Conservation (phyloP, 371 early-diverging fungal genomes). For the Mortierella sp. region DNA sequence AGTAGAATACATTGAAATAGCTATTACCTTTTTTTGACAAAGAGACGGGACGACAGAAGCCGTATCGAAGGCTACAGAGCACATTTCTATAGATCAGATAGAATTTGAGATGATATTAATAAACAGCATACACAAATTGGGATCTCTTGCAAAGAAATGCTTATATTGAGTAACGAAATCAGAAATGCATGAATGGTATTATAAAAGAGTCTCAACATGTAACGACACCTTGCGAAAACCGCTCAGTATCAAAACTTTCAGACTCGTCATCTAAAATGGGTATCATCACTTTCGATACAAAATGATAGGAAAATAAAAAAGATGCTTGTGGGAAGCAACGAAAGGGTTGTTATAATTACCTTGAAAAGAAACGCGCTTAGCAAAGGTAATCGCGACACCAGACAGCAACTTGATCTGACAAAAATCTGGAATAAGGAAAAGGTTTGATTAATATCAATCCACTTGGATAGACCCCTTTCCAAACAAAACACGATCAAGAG, state of each 20-base stretch:
- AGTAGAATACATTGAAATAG: not conserved
- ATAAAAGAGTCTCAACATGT: constrained; percentile 57
- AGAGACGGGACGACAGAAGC: not conserved
- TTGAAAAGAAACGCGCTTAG: not conserved
- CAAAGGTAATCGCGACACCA: too few species aligned
- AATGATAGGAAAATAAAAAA: too few species aligned
- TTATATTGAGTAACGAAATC: constrained; percentile 26
- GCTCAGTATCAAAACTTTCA: constrained; percentile 48
- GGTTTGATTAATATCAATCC: not conserved
- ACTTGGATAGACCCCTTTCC: not conserved
- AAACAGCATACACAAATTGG: not conserved
- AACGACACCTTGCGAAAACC: constrained; percentile 50
- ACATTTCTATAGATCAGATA: not conserved
- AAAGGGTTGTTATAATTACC: not conserved
- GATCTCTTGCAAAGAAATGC: not conserved
- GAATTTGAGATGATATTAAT: not conserved
- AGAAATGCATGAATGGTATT: constrained; percentile 61
- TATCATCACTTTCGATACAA: constrained; percentile 50
- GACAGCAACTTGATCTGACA: not conserved
- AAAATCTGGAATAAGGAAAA: not conserved
- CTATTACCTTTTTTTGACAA: not conserved
- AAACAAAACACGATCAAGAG: not conserved
- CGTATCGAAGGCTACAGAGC: not conserved
- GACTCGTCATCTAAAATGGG: constrained; percentile 60
- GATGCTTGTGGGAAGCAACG: not conserved